Conservation (phyloP, 768 basidiomycete species). For the Leucocoprinus leucothites region DNA sequence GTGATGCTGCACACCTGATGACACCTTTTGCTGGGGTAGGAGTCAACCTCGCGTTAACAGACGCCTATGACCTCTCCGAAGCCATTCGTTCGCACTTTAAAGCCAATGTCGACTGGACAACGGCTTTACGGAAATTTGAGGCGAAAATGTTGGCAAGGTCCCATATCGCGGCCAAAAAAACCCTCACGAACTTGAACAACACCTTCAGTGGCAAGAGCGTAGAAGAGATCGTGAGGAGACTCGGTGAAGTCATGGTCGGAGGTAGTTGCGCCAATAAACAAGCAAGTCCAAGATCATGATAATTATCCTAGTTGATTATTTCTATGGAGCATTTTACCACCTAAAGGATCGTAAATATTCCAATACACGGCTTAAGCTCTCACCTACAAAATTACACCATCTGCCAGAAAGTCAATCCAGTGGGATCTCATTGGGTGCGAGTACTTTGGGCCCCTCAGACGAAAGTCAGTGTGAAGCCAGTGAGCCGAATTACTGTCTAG, state of each 20-base stretch:
- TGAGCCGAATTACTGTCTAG: too few species aligned
- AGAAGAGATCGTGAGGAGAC: background rate
- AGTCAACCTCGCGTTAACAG: conserved; percentile 21
- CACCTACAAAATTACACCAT: too few species aligned
- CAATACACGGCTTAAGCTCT: too few species aligned
- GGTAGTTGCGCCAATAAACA: too few species aligned
- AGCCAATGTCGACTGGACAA: background rate
- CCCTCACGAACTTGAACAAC: background rate
- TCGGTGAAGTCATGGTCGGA: background rate
- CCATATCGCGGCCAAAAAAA: background rate
- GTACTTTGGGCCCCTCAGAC: too few species aligned
- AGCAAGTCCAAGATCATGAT: too few species aligned
- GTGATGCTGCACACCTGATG: conserved; percentile 26
- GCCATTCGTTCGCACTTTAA: conserved; percentile 7
- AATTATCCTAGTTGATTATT: too few species aligned
- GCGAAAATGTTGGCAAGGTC: conserved; percentile 3
- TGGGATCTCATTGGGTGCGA: too few species aligned
- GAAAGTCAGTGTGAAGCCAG: too few species aligned
- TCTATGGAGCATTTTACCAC: too few species aligned
- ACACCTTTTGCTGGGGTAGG: conserved; percentile 23
- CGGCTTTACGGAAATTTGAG: background rate
- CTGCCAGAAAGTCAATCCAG: too few species aligned
- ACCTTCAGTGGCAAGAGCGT: background rate
- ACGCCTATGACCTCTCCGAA: conserved; percentile 18
- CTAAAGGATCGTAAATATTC: too few species aligned